These are phyloP conservation scores for Saccharomycopsis sp. DNA, from an alignment of 805 yeast species.

Conservation along the genomic window DNA sequence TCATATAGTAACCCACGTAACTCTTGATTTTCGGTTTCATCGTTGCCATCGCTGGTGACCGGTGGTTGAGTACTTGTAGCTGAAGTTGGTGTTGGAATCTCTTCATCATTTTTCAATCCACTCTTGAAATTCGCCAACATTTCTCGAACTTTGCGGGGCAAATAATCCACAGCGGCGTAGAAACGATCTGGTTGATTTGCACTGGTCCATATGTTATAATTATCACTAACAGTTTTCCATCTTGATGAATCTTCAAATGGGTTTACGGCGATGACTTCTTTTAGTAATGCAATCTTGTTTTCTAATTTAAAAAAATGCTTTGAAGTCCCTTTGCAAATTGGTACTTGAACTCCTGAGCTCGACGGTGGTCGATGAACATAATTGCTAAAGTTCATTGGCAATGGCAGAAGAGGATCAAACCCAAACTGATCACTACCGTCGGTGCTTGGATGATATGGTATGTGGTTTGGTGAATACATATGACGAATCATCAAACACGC, in stretches of 20 bases:
- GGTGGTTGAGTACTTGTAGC: not conserved
- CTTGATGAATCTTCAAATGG: constrained; percentile 19
- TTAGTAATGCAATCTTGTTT: constrained; percentile 21
- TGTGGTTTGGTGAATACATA: constrained; percentile 14
- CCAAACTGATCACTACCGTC: constrained; percentile 1
- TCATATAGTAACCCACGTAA: constrained; percentile 13
- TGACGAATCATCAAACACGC: not conserved
- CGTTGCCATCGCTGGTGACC: constrained; percentile 2
- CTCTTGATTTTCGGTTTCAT: constrained; percentile 21
- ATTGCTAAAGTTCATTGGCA: not conserved
- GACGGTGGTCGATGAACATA: not conserved
- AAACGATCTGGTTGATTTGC: constrained; percentile 20
- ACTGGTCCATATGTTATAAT: constrained; percentile 21
- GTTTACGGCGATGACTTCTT: constrained; percentile 19
- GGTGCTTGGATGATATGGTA: constrained; percentile 3
- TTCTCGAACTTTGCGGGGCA: constrained; percentile 21
- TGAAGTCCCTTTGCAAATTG: constrained; percentile 19
- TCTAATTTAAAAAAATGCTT: constrained; percentile 21
- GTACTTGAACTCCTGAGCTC: constrained; percentile 6
- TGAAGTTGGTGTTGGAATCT: not conserved
- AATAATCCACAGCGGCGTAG: constrained; percentile 21
- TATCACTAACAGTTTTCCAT: constrained; percentile 20
- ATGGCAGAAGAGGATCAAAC: constrained; percentile 2
- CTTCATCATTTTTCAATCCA: constrained; percentile 5
- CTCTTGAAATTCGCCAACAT: constrained; percentile 18